Base-by-base conservation (phyloP, 257 asterid genomes). In the Rehmannia glutinosa region DNA sequence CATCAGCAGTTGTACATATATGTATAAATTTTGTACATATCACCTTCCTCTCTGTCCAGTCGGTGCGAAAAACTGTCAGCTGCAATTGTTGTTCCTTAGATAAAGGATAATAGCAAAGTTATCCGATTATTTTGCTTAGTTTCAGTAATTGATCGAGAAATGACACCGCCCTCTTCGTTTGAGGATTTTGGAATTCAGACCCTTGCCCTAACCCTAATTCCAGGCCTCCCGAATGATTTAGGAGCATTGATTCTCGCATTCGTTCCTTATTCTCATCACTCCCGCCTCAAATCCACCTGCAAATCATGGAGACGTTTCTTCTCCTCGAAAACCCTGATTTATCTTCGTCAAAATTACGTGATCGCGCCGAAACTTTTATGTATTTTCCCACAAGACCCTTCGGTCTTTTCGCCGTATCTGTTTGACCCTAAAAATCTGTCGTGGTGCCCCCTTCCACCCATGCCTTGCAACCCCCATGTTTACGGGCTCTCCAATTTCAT, bases 391-490 rank as follows among this genome's bases (percentile, higher is more conserved):
- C 86, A 90, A 46, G 98, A 93, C 69, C 98, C 96, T 13, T 90
- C 96, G 1, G 78, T 81, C 53, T 66, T 86, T 6, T 77, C 95
- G 25, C 97, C 96, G 1, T 86, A 80, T 52, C 74, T 93, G 9
- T 93, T 87, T 49, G 97, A 90, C 81, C 96, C 87, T 4, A 70
- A 51, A 21, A 80, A 78, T 62, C 73, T 83, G n/a, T 84, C 87
- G 3, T 90, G 98, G 98, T 83, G 79, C 41, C 82, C 83, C 0
- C 85, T 93, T 7, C 98, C 97, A 0, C 86, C 78, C 17, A 86
- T 91, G 93, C 97, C 98, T 47, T 93, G 95, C 82, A 90, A 90
- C 51, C 98, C 97, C 27, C 84, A 86, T 62, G 94, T 73, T 0
- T 90, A 93, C 51, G 95, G 96, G 0, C 89, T 88, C 57, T 82